phyloP scores from a whole-genome alignment of 106 monocot genomes.

The Dendrobium nobile region DNA sequence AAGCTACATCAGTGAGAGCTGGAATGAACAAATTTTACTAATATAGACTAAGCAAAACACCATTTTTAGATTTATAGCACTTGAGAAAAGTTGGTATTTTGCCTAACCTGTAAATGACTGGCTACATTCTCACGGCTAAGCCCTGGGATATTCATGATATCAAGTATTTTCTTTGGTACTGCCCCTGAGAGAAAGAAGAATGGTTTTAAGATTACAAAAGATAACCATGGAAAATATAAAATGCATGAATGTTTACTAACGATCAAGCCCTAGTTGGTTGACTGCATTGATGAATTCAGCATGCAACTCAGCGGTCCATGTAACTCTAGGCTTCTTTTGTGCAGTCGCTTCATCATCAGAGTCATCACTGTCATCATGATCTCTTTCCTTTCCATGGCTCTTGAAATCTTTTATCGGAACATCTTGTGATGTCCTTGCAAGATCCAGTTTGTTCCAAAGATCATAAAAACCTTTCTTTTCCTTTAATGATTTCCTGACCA shows the following conservation, averaged over 20 bases:
- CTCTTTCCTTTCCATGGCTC: conserved; percentile 1
- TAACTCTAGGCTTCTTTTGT: conserved; percentile 20
- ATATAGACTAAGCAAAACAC: too few species aligned
- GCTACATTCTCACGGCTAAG: conserved; percentile 30
- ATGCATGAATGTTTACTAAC: conserved; percentile 9
- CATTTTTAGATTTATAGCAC: neutral
- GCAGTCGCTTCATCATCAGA: conserved; percentile 6
- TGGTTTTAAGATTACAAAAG: neutral
- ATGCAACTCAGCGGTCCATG: conserved; percentile 21
- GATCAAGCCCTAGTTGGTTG: conserved; percentile 17
- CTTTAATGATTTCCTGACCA: conserved; percentile 8
- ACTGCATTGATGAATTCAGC: conserved; percentile 19
- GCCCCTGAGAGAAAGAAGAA: conserved; percentile 14
- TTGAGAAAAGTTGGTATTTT: neutral
- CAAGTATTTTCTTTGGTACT: conserved; percentile 28
- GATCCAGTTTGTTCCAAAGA: neutral
- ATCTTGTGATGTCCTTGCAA: conserved; percentile 2
- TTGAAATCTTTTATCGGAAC: neutral
- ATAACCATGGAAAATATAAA: neutral
- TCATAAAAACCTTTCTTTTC: neutral
- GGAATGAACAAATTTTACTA: neutral
- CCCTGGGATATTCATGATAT: conserved; percentile 21
- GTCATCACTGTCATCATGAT: neutral
- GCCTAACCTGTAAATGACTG: conserved; percentile 30
- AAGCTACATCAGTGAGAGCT: neutral